Evolutionary conservation across 257 asterid species (phyloP).

Genomic region (Rhazya stricta): DNA sequence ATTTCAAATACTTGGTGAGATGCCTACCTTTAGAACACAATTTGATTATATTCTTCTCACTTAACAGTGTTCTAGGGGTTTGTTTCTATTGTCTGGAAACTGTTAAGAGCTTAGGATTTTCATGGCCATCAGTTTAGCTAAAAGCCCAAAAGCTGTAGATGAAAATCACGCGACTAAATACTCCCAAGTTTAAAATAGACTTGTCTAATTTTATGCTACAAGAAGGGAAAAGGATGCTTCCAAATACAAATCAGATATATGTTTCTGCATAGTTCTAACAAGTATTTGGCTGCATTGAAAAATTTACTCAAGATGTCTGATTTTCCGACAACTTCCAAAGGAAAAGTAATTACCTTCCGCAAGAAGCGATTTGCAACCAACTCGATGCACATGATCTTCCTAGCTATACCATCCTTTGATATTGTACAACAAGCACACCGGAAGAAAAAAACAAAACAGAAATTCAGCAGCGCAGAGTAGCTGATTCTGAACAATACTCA

Average conservation of each 20-base stretch:
- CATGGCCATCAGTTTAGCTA: neutral
- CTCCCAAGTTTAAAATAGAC: neutral
- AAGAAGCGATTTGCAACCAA: conserved; percentile 95
- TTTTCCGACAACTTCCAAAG: conserved; percentile 19
- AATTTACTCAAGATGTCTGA: neutral
- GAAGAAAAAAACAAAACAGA: conserved; percentile 11
- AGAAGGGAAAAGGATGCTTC: neutral
- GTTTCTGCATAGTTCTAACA: neutral
- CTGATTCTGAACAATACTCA: neutral
- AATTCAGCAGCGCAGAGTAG: conserved; percentile 3
- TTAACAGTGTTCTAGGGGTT: neutral
- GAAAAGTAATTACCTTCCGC: conserved; percentile 60
- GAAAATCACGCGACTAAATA: neutral
- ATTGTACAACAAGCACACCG: conserved; percentile 10
- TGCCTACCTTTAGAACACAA: neutral
- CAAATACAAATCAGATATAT: neutral
- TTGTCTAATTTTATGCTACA: neutral
- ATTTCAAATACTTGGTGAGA: neutral
- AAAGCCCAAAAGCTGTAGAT: neutral
- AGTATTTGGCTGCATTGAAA: neutral
- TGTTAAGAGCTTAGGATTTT: neutral
- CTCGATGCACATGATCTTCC: conserved; percentile 77
- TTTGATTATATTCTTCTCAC: neutral
- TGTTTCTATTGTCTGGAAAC: neutral
- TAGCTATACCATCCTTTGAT: conserved; percentile 46